phyloP scores from a whole-genome alignment of 305 asterid genomes.

The Fraxinus latifolia region DNA sequence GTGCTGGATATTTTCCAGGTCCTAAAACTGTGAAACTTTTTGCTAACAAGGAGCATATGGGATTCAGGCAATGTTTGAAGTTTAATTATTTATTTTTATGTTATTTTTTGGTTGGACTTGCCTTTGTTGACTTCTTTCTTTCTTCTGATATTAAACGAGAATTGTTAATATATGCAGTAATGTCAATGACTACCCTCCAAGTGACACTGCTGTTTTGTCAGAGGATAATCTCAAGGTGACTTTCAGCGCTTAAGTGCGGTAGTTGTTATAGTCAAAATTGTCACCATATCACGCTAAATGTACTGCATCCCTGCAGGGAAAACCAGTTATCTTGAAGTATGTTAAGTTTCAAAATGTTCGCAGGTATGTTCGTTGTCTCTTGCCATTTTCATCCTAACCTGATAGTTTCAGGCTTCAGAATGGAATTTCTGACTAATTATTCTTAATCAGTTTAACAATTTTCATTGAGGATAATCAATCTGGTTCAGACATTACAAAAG shows the following conservation, averaged over 20 bases:
- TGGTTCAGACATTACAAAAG: slow-evolving; percentile 66
- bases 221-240: slow-evolving; percentile 78
- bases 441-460: slow-evolving; percentile 68
- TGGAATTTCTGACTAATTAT: slow-evolving; percentile 12
- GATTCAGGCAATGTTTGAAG: slow-evolving; percentile 65
- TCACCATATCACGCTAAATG: slow-evolving; percentile 13
- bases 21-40: slow-evolving; percentile 87
- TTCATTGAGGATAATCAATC: slow-evolving; percentile 95
- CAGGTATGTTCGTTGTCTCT: slow-evolving; percentile 49
- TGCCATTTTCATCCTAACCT: not conserved
- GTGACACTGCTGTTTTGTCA: slow-evolving; percentile 63
- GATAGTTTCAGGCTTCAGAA: slow-evolving; percentile 1
- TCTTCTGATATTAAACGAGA: not conserved
- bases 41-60: slow-evolving; percentile 94
- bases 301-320: slow-evolving; percentile 53
- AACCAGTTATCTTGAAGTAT: slow-evolving; percentile 72
- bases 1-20: slow-evolving; percentile 39
- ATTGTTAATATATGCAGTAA: slow-evolving; percentile 48
- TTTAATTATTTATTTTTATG: slow-evolving; percentile 1
- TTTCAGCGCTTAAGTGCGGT: slow-evolving; percentile 17
- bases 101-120: slow-evolving; percentile 15
- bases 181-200: slow-evolving; percentile 84
- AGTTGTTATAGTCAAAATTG: slow-evolving; percentile 5
- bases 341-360: slow-evolving; percentile 97
- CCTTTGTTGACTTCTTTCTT: not conserved